Base-by-base conservation (phyloP, 306 rosid species). In the Fragaria vesca region DNA sequence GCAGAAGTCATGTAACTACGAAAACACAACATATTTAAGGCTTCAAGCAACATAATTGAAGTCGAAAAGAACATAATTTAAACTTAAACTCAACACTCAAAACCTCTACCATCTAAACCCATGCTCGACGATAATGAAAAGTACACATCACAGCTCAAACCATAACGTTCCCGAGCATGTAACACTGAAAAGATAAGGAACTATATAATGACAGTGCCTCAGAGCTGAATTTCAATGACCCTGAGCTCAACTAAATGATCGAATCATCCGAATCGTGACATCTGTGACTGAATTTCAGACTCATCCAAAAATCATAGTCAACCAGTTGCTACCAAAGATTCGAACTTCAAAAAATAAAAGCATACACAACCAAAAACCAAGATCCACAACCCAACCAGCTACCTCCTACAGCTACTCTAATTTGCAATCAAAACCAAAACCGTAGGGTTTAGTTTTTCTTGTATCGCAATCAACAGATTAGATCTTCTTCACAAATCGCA, bases 311-410 rank as follows among this genome's bases (percentile, higher is more conserved):
- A 21, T 21, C 13, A 54, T 67, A 58, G 50, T 75, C 69, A 76
- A 30, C 69, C 0, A 40, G 32, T 54, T 17, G 70, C 63, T n/a
- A 42, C 67, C 40, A 52, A n/a, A 40, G 55, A 17, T 47, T 32
- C 46, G 34, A 55, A 17, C 46, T 26, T 18, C 13, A 7, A 2
- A 13, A 8, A 58, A 43, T 12, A 42, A 69, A 13, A 17, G 12
- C 32, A 34, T 7, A 8, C 12, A 45, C 9, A 51, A 30, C 2
- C 46, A 50, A 72, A 84, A 80, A 43, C 71, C 69, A 34, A 84
- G 87, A 84, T 84, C 80, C 80, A 73, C 38, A 65, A 47, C 65
- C 57, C 55, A 71, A 69, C 46, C 30, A 62, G 18, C 72, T 21
- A 80, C 38, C 73, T 10, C 76, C 34, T 24, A 2, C 38, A 20